These are phyloP conservation scores for Hanseniaspora thailandica DNA, from an alignment of 805 yeast species.

Conservation along the genomic window DNA sequence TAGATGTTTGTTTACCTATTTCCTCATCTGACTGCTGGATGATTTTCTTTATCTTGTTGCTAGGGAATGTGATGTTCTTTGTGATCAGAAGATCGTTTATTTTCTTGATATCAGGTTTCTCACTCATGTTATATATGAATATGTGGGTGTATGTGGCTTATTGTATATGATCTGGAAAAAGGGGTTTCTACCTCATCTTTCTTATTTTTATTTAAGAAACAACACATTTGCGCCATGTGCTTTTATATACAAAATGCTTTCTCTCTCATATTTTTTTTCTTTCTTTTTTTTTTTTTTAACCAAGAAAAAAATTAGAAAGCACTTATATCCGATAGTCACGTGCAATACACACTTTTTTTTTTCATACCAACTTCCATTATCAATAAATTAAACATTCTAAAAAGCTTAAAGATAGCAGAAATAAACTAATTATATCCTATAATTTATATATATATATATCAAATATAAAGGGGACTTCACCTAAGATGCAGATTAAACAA, in stretches of 20 bases:
- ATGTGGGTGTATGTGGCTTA: background rate
- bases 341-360: no score
- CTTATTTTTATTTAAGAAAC: background rate
- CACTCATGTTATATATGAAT: background rate
- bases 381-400: no score
- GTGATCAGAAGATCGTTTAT: background rate
- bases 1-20: conserved; percentile 96
- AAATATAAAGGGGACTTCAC: background rate
- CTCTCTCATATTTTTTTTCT: no score
- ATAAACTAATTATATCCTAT: background rate
- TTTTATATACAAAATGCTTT: no score
- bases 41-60: conserved; percentile 86
- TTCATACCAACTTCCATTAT: no score
- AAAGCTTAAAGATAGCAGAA: background rate
- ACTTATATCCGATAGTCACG: no score
- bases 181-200: no score
- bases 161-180: background rate
- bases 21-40: conserved; percentile 94
- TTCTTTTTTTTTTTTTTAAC: no score
- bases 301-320: no score
- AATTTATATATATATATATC: no score
- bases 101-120: background rate
- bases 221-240: no score
- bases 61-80: conserved; percentile 42
- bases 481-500: conserved; percentile 49